Base-by-base conservation (phyloP, 352 stramenopile species). In the Hyphochytrium catenoides region DNA sequence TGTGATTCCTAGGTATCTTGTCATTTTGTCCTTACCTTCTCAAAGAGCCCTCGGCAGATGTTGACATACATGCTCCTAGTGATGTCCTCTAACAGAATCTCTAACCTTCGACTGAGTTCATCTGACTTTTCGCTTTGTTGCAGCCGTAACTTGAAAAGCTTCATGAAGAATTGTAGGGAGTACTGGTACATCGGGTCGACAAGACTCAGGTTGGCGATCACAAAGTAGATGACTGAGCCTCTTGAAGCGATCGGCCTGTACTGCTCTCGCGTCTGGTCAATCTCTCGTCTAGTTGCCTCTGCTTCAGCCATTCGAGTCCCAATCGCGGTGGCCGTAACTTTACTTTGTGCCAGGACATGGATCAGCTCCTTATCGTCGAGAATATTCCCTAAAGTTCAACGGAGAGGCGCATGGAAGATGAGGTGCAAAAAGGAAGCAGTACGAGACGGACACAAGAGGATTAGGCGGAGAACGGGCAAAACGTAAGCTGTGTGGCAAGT, bases 161-260 rank as follows among this genome's bases (percentile, higher is more conserved):
- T 77, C 40, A 86, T 74, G 43, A 91, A 94, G 35, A 85, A 92
- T 41, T 93, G 81, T 12, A 94, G 55, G 26, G 77, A 93, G 46
- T 87, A 92, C 46, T 92, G 76, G 46, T 93, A 93, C 78, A 93
- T 93, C 2, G 74, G 69, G 25, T 93, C 77, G 7, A 94, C 70
- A n/a, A 79, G 56, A 27, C 75, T 74, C 2, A 93, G 50, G 15
- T 71, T 74, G 1, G 81, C 77, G 25, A 93, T 86, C 8, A 85
- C 77, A 48, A 93, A 94, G 55, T 93, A 94, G 32, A 94, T 76
- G 35, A 92, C 73, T 1, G 68, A 86, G 5, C 77, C 81, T 9
- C 79, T 63, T 8, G 81, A 58, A 6, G 81, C 81, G 5, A 93
- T 74, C 30, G 69, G 69, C 1, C 81, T 70, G 37, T 93, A 94